These are phyloP conservation scores for Syzygium grande DNA, from an alignment of 345 rosid genomes.

Conservation along the genomic window DNA sequence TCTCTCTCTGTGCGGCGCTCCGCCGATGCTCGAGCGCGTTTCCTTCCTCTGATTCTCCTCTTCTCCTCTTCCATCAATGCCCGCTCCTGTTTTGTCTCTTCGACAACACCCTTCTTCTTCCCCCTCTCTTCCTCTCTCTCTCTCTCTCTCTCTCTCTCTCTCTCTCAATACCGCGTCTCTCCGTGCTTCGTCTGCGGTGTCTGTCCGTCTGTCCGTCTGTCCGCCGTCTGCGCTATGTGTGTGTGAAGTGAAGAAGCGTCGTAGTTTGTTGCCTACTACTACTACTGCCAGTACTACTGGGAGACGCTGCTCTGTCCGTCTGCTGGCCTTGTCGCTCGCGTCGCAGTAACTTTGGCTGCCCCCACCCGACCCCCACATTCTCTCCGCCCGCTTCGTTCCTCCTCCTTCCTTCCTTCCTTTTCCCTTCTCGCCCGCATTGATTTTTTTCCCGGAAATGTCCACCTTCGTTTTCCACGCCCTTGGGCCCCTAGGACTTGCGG, in stretches of 20 bases:
- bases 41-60: constrained; percentile 2
- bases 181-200: neutral
- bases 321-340: no score
- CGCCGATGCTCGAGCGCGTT: neutral
- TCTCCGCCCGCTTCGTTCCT: neutral
- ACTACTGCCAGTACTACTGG: no score
- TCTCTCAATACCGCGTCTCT: neutral
- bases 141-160: neutral
- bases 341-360: no score
- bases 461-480: neutral
- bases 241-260: no score
- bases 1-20: neutral
- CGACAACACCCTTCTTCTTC: neutral
- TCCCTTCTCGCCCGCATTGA: neutral
- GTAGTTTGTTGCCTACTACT: no score
- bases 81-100: constrained; percentile 21
- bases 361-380: neutral
- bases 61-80: constrained; percentile 15
- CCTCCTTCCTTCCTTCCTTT: neutral
- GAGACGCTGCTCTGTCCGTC: no score
- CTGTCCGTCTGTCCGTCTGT: neutral
- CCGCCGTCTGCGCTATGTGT: neutral
- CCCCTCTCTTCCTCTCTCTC: neutral
- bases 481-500: neutral
- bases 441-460: neutral